Conservation (phyloP, 495 filamentous ascomycete species). For the Filosporella fistucella region DNA sequence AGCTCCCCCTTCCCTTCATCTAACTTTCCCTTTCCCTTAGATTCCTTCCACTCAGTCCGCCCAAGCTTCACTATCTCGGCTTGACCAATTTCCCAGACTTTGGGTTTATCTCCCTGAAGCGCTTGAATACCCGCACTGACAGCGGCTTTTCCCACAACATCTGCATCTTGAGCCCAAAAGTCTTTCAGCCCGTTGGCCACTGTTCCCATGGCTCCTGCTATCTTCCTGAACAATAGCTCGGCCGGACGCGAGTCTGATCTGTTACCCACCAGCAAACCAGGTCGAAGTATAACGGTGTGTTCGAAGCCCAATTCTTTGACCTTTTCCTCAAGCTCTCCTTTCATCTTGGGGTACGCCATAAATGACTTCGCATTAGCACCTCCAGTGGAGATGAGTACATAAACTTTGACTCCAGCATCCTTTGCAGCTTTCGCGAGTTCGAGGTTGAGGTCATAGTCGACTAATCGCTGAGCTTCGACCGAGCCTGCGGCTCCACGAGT, state of each 20-base stretch:
- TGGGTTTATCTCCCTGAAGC: slow-evolving; percentile 12
- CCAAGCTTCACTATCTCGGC: slow-evolving; percentile 32
- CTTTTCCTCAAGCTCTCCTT: slow-evolving; percentile 67
- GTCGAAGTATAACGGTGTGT: slow-evolving; percentile 58
- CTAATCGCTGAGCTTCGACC: slow-evolving; percentile 53
- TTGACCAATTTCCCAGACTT: slow-evolving; percentile 28
- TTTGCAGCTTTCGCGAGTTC: slow-evolving; percentile 54
- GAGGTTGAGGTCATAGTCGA: slow-evolving; percentile 59
- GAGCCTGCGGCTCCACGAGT: slow-evolving; percentile 53
- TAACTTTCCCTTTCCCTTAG: too few species aligned
- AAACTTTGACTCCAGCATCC: slow-evolving; percentile 51
- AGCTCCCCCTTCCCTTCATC: too few species aligned
- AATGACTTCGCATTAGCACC: slow-evolving; percentile 18
- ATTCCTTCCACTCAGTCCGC: slow-evolving; percentile 34
- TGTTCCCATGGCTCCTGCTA: slow-evolving; percentile 39
- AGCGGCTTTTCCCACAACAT: slow-evolving; percentile 61
- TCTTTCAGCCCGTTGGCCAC: slow-evolving; percentile 54
- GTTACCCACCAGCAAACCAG: slow-evolving; percentile 61
- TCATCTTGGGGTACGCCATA: slow-evolving; percentile 52
- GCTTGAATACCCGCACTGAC: slow-evolving; percentile 40
- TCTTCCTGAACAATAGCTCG: slow-evolving; percentile 42
- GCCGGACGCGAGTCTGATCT: slow-evolving; percentile 50
- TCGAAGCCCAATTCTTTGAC: slow-evolving; percentile 63
- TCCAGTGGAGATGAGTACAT: slow-evolving; percentile 26
- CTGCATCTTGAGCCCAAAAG: slow-evolving; percentile 64